Percentiles rank a stretch among this genome's conserved stretches.
phyloP scores from a whole-genome alignment of 2,329 filamentous ascomycete species.

The Aspergillus flavus region DNA sequence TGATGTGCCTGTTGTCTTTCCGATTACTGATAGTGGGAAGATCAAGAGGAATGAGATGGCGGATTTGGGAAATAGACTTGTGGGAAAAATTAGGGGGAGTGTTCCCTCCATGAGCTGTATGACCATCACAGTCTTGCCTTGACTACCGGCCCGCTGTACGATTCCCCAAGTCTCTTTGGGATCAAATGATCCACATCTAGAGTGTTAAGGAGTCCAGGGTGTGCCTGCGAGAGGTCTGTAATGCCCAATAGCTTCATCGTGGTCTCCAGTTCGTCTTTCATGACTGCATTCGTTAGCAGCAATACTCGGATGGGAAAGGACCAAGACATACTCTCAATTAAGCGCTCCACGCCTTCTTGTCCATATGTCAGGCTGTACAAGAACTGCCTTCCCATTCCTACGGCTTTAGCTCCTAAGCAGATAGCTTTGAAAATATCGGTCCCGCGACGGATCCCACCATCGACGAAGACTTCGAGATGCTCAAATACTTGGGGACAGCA shows the following conservation, averaged over 20 bases:
- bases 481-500: conserved; percentile 51
- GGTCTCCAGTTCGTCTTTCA: conserved; percentile 13
- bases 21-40: neutral
- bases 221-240: conserved; percentile 10
- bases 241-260: conserved; percentile 13
- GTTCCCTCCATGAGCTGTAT: no score
- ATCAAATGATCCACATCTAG: conserved; percentile 12
- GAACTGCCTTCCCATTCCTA: conserved; percentile 48
- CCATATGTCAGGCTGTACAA: conserved; percentile 27
- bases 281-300: conserved; percentile 4
- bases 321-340: neutral
- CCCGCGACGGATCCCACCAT: conserved; percentile 55
- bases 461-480: conserved; percentile 53
- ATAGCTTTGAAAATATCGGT: conserved; percentile 57
- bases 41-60: neutral
- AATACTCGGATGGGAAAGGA: no score
- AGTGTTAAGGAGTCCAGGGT: conserved; percentile 11
- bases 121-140: conserved; percentile 5
- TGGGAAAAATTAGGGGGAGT: neutral
- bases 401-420: conserved; percentile 54
- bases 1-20: neutral
- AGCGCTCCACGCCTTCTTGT: conserved; percentile 17
- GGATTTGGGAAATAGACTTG: neutral
- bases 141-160: neutral
- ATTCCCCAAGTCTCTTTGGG: conserved; percentile 1